These are phyloP conservation scores for Tulasnella sp. DNA, from an alignment of 768 basidiomycete species.

Conservation along the genomic window DNA sequence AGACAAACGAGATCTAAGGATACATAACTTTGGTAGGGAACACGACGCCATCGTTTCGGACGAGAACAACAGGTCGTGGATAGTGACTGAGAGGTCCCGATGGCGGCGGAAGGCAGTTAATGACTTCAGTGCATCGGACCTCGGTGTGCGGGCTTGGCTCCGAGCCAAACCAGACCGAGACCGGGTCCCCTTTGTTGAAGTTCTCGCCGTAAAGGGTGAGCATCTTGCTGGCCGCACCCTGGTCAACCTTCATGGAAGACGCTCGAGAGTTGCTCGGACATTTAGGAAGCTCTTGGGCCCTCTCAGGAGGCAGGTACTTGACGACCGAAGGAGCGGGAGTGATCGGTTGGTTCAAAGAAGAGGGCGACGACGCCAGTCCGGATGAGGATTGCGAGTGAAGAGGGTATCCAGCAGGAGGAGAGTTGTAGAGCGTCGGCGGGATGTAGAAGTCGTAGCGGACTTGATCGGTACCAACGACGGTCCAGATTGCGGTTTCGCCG, in stretches of 20 bases:
- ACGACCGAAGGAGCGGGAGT: conserved; percentile 81
- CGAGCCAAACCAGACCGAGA: conserved; percentile 75
- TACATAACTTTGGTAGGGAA: conserved; percentile 64
- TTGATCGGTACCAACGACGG: conserved; percentile 90
- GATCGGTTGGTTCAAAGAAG: conserved; percentile 58
- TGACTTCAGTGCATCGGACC: conserved; percentile 65
- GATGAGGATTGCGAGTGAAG: neutral
- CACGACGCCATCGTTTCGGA: conserved; percentile 75
- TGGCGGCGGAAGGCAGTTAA: conserved; percentile 38
- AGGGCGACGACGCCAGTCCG: conserved; percentile 48
- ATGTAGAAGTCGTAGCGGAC: conserved; percentile 90
- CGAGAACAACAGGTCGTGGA: conserved; percentile 68
- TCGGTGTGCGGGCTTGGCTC: conserved; percentile 81
- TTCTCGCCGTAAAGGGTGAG: conserved; percentile 83
- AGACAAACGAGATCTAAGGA: conserved; percentile 6
- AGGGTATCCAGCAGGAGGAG: conserved; percentile 11
- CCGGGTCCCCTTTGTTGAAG: conserved; percentile 71
- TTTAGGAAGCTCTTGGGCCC: conserved; percentile 74
- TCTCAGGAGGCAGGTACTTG: conserved; percentile 84
- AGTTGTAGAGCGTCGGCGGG: conserved; percentile 41
- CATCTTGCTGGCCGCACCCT: conserved; percentile 46
- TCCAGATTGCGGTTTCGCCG: conserved; percentile 91
- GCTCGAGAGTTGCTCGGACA: conserved; percentile 42
- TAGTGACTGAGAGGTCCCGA: conserved; percentile 36
- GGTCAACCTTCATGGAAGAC: conserved; percentile 58